Base-by-base conservation (phyloP, 1,284 basidiomycete species). In the Leccinum pachyderme region DNA sequence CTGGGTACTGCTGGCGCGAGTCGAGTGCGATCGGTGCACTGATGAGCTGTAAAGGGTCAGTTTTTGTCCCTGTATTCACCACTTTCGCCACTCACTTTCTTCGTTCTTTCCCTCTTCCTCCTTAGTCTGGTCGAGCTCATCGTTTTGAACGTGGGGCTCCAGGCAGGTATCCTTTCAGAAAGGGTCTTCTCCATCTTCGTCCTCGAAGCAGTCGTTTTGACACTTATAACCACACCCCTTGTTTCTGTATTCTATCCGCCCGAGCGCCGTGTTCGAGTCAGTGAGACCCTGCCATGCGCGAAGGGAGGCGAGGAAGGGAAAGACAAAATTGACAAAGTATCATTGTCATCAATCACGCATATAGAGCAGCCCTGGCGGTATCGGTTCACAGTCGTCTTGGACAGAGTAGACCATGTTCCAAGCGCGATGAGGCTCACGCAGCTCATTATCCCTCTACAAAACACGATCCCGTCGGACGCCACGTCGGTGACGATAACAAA, bases 41-140 rank as follows among this genome's bases (percentile, higher is more conserved):
- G 57, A 98, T 99, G 95, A 89, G 86, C 66, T 98, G 95, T 73
- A 98, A 98, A 77, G 95, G 95, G 84, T 91, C 54, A 53, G 78
- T 68, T 7, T 25, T 7, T 47, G 2, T 37, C 11, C n/a, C 28
- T 11, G 29, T 9, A 11, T 52, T 6, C 5, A 27, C 13, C 39
- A 28, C 35, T 29, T 31, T 27, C 35, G 22, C 31, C 24, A 25
- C 50, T 56, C 5, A 51, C 27, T 12, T 22, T 4, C 1, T 22
- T 12, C 9, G 5, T 37, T 18, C 35, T 37, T 37, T 18, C 1
- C 9, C 3, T 11, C 37, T 5, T n/a, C 18, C 18, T 18, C 18
- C 18, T 3, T 52, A 90, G 89, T 56, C 76, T 94, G 8, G 87
- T 93, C 8, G 92, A 95, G 68, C 81, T 97, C 33, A 97, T 98